Percentiles rank a stretch among this genome's conserved stretches.
These are phyloP conservation scores for Trichosporon ovoides DNA, from an alignment of 1,284 basidiomycete species.

Conservation along the genomic window DNA sequence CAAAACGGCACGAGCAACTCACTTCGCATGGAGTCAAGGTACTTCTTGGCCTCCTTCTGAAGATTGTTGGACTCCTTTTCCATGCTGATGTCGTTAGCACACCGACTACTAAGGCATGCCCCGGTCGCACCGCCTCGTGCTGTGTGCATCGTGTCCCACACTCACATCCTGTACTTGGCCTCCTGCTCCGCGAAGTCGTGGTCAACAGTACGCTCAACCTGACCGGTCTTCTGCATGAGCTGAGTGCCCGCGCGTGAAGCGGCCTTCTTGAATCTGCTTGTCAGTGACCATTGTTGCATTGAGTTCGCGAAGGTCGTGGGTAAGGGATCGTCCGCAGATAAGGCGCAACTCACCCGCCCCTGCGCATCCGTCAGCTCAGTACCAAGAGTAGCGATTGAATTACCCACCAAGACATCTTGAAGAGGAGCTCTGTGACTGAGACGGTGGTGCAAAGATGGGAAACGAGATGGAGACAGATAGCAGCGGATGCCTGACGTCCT, in stretches of 20 bases:
- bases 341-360: constrained; percentile 18
- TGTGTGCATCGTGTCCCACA: constrained; percentile 23
- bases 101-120: not conserved
- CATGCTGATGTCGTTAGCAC: constrained; percentile 57
- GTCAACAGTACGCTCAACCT: constrained; percentile 93
- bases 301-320: no score
- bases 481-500: not conserved
- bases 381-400: not conserved
- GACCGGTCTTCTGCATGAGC: constrained; percentile 92
- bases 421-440: not conserved
- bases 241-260: constrained; percentile 89
- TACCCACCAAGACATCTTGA: constrained; percentile 15
- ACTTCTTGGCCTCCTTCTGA: constrained; percentile 93
- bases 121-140: not conserved
- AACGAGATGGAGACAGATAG: not conserved
- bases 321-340: no score
- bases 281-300: constrained; percentile 2
- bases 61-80: constrained; percentile 88
- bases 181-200: constrained; percentile 90
- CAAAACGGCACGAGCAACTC: constrained; percentile 26
- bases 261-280: constrained; percentile 81
- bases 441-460: not conserved
- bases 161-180: constrained; percentile 79
- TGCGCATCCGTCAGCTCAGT: not conserved
- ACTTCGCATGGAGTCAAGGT: constrained; percentile 91